Evolutionary conservation across 371 early-diverging fungal species (phyloP).

Genomic region (Blakeslea trispora): DNA sequence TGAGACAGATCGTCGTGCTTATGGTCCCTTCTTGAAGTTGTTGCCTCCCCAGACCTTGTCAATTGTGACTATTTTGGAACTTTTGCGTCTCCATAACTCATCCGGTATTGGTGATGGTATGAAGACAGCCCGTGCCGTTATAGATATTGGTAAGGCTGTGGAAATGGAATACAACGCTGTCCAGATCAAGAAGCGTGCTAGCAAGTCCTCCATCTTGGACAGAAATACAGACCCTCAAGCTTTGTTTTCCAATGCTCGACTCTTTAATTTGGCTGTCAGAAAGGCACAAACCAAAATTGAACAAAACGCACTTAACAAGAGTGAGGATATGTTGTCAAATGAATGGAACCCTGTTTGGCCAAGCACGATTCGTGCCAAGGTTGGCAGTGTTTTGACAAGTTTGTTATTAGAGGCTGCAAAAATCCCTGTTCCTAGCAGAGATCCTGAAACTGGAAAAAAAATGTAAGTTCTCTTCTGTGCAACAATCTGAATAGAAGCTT

Average conservation of each 20-base stretch:
- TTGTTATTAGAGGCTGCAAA: slow-evolving; percentile 77
- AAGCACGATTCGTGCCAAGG: slow-evolving; percentile 60
- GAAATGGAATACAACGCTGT: slow-evolving; percentile 86
- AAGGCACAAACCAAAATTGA: slow-evolving; percentile 64
- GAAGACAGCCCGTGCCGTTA: slow-evolving; percentile 65
- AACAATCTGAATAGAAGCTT: neutral
- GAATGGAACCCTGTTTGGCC: slow-evolving; percentile 75
- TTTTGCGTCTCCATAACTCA: slow-evolving; percentile 67
- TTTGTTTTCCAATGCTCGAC: slow-evolving; percentile 67
- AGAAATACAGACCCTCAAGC: slow-evolving; percentile 53
- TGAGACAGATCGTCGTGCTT: slow-evolving; percentile 46
- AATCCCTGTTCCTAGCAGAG: slow-evolving; percentile 60
- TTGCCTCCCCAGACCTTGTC: slow-evolving; percentile 78
- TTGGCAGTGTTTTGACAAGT: slow-evolving; percentile 69
- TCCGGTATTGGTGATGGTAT: slow-evolving; percentile 66
- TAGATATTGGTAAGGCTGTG: slow-evolving; percentile 75
- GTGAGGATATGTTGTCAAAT: slow-evolving; percentile 14
- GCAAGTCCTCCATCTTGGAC: slow-evolving; percentile 8
- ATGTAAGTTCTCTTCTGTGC: slow-evolving; percentile 31
- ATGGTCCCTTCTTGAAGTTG: slow-evolving; percentile 75
- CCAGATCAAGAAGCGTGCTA: slow-evolving; percentile 59
- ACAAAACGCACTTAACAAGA: slow-evolving; percentile 29
- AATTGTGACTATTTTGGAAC: slow-evolving; percentile 83
- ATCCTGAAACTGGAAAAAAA: slow-evolving; percentile 59
- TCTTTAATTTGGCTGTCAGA: slow-evolving; percentile 82